A percentile compares a stretch with the other conserved stretches of the same genome.
phyloP scores from a whole-genome alignment of 768 basidiomycete species.

The Strobilomyces confusus region DNA sequence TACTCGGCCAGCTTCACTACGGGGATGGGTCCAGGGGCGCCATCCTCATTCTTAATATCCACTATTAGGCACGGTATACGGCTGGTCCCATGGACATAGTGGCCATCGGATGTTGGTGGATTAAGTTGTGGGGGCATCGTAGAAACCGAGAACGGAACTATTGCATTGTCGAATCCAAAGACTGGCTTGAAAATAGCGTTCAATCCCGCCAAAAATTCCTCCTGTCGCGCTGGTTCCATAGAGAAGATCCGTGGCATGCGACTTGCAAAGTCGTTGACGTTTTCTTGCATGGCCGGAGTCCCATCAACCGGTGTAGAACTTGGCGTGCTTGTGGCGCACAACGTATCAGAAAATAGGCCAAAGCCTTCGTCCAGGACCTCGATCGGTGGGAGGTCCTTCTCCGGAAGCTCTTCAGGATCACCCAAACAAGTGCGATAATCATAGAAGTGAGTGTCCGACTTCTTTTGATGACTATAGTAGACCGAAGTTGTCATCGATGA shows the following conservation, averaged over 20 bases:
- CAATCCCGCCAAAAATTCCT: too few species aligned
- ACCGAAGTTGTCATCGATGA: not conserved
- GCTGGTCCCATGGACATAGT: too few species aligned
- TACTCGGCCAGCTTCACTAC: not conserved
- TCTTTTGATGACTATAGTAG: not conserved
- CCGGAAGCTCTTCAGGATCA: not conserved
- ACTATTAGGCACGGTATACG: too few species aligned
- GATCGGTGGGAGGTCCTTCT: not conserved
- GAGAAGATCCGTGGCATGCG: too few species aligned
- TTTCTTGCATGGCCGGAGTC: too few species aligned
- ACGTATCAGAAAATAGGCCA: not conserved
- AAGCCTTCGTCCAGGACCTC: not conserved
- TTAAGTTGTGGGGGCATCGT: too few species aligned
- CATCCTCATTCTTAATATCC: not conserved
- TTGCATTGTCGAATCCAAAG: too few species aligned
- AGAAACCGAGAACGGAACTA: too few species aligned
- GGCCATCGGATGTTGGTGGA: too few species aligned
- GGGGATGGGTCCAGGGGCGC: not conserved
- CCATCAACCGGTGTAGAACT: not conserved
- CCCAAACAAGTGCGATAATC: not conserved
- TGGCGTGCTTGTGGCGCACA: not conserved
- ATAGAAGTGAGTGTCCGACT: not conserved
- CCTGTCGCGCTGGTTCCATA: too few species aligned
- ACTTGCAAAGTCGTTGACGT: too few species aligned
- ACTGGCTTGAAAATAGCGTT: too few species aligned